These are phyloP conservation scores for Lactarius deliciosus DNA, from an alignment of 768 basidiomycete species.

Conservation along the genomic window DNA sequence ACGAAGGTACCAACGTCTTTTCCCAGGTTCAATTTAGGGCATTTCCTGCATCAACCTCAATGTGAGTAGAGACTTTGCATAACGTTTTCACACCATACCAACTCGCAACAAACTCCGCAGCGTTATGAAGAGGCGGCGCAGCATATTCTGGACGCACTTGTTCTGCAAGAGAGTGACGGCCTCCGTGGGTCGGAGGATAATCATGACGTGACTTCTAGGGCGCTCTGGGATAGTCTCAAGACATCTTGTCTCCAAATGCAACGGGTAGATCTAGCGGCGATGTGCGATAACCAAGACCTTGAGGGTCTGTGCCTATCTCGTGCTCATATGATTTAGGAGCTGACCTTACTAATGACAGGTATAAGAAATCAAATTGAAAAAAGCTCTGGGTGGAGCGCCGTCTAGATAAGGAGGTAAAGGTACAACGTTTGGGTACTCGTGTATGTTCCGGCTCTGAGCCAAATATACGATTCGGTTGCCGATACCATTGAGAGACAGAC, in stretches of 20 bases:
- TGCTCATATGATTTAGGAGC: background rate
- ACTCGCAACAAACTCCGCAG: conserved; percentile 39
- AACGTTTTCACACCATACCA: conserved; percentile 23
- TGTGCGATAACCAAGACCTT: conserved; percentile 73
- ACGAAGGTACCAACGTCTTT: background rate
- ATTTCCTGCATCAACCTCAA: conserved; percentile 88
- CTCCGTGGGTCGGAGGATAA: conserved; percentile 51
- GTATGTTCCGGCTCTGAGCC: background rate
- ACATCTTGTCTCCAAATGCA: conserved; percentile 81
- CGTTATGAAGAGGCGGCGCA: conserved; percentile 84
- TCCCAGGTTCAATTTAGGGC: conserved; percentile 83
- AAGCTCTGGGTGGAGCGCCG: background rate
- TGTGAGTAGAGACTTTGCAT: conserved; percentile 43
- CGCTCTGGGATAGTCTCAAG: conserved; percentile 87
- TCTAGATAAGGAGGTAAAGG: background rate
- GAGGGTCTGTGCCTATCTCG: conserved; percentile 44
- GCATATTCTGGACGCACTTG: conserved; percentile 84
- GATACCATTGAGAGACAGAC: background rate
- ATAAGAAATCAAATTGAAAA: conserved; percentile 9
- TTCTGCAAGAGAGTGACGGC: conserved; percentile 84
- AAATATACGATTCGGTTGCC: background rate
- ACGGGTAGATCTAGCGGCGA: conserved; percentile 67
- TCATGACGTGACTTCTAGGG: conserved; percentile 71
- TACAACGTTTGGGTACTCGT: background rate
- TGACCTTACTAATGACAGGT: conserved; percentile 9